Conservation (phyloP, 1,284 basidiomycete species). For the Pseudozyma pruni region DNA sequence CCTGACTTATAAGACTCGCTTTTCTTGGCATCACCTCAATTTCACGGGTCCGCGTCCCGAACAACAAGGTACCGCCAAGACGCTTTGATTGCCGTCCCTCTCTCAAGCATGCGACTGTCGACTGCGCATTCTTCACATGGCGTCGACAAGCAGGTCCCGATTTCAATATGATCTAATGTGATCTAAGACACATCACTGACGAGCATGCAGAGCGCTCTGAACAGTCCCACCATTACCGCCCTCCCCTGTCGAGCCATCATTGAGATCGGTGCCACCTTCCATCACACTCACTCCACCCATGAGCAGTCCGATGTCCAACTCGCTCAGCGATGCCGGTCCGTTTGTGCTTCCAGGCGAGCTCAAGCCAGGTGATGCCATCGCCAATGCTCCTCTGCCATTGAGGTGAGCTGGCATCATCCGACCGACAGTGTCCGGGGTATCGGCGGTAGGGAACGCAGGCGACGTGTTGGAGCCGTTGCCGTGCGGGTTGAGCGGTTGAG, state of each 20-base stretch:
- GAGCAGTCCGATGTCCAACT: slow-evolving; percentile 40
- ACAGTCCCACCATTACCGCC: slow-evolving; percentile 1
- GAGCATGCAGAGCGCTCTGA: too few species aligned
- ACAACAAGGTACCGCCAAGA: not conserved
- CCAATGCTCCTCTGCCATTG: not conserved
- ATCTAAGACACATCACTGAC: too few species aligned
- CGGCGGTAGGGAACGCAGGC: slow-evolving; percentile 1
- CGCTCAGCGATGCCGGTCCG: slow-evolving; percentile 37
- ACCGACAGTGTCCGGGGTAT: not conserved
- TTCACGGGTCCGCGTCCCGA: not conserved
- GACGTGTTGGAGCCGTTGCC: slow-evolving; percentile 7
- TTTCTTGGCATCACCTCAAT: not conserved
- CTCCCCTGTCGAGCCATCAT: not conserved
- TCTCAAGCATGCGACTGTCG: too few species aligned
- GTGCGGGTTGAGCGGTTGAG: slow-evolving; percentile 8
- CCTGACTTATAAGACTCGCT: not conserved
- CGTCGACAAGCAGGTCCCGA: too few species aligned
- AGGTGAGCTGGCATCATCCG: slow-evolving; percentile 4
- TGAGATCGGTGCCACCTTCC: slow-evolving; percentile 24
- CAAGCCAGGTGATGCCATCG: slow-evolving; percentile 17
- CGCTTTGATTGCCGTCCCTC: too few species aligned
- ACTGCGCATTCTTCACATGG: too few species aligned
- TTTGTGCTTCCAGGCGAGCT: slow-evolving; percentile 35
- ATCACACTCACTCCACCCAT: slow-evolving; percentile 48
- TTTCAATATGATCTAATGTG: too few species aligned